phyloP scores from a whole-genome alignment of 139 green algal genomes.

The Chlorella sp. region DNA sequence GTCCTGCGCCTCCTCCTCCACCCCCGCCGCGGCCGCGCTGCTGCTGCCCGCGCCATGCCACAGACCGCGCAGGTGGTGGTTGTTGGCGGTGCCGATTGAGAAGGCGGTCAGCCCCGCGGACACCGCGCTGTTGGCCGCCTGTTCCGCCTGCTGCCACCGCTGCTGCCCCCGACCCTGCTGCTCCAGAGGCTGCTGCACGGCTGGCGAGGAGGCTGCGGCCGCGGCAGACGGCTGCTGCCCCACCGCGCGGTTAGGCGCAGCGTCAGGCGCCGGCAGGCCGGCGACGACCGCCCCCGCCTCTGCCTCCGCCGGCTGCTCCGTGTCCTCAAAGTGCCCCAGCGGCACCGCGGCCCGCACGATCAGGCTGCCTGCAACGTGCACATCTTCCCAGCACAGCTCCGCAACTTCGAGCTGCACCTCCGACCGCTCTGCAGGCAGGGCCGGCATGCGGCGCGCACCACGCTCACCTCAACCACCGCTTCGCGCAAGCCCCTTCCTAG shows the following conservation, averaged over 20 bases:
- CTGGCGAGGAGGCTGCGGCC: neutral
- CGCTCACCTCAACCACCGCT: too few species aligned
- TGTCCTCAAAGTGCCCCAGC: constrained; percentile 59
- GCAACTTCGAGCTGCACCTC: constrained; percentile 82
- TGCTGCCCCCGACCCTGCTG: neutral
- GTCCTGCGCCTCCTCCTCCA: neutral
- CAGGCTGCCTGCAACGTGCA: constrained; percentile 74
- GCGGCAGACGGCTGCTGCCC: neutral
- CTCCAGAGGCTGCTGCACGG: neutral
- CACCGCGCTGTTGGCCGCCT: too few species aligned
- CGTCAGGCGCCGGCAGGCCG: too few species aligned
- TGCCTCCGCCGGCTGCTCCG: too few species aligned
- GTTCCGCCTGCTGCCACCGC: too few species aligned
- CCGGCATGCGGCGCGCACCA: too few species aligned
- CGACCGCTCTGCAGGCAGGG: too few species aligned
- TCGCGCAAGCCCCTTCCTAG: too few species aligned
- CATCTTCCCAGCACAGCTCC: constrained; percentile 48
- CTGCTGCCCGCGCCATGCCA: neutral
- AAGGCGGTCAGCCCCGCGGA: too few species aligned
- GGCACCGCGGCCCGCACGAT: constrained; percentile 56
- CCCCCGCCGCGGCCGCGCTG: neutral
- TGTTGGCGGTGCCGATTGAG: neutral
- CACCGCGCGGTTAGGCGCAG: too few species aligned
- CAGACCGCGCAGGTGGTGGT: too few species aligned
- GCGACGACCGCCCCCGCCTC: too few species aligned